phyloP scores from a whole-genome alignment of 805 yeast species.

The Hanseniaspora lachancei region DNA sequence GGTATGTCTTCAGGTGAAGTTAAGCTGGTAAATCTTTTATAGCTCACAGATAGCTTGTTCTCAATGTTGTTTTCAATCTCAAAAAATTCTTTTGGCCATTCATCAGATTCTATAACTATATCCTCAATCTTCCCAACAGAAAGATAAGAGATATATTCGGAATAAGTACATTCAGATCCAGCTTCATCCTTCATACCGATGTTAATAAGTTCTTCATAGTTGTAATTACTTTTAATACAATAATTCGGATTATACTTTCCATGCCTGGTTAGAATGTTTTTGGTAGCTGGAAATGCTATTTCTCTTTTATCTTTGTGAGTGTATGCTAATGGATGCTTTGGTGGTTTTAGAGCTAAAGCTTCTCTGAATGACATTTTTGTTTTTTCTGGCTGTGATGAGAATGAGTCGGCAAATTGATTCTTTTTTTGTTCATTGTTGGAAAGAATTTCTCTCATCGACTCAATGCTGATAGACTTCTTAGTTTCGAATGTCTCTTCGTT shows the following conservation, averaged over 20 bases:
- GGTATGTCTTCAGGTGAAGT: background rate
- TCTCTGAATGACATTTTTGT: constrained; percentile 7
- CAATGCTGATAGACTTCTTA: background rate
- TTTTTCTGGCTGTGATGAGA: background rate
- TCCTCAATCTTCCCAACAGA: constrained; percentile 8
- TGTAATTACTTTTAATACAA: background rate
- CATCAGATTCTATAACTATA: background rate
- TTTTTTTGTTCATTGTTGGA: background rate
- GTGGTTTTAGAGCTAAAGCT: constrained; percentile 7
- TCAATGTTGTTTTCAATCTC: background rate
- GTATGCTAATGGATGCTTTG: constrained; percentile 2
- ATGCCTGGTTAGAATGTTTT: background rate
- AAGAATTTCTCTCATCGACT: background rate
- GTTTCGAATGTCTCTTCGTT: background rate
- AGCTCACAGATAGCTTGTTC: background rate
- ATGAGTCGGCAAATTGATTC: background rate
- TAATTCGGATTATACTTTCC: background rate
- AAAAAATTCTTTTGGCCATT: constrained; percentile 2
- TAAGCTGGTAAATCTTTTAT: background rate
- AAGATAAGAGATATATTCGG: background rate
- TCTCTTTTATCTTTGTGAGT: background rate
- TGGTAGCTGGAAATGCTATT: background rate
- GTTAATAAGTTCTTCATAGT: background rate
- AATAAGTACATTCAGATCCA: background rate
- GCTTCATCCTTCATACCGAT: background rate